phyloP scores from a whole-genome alignment of 257 asterid species.

The Solanum tarapatanum region DNA sequence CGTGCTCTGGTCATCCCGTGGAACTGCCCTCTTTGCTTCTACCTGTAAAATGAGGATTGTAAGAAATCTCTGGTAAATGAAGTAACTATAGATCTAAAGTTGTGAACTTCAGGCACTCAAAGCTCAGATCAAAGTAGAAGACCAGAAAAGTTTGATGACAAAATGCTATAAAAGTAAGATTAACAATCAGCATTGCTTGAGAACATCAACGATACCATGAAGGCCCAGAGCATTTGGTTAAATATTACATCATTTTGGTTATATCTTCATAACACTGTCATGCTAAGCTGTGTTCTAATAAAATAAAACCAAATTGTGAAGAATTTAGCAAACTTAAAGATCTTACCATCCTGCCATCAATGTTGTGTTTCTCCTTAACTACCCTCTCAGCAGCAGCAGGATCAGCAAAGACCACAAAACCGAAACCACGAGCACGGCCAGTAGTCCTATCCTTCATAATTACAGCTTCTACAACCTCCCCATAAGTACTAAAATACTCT shows the following conservation, averaged over 20 bases:
- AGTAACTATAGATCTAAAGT: neutral
- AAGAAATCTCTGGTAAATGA: neutral
- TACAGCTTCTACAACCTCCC: slow-evolving; percentile 15
- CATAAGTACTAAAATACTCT: slow-evolving; percentile 12
- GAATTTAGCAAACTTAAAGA: neutral
- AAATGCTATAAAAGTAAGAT: neutral
- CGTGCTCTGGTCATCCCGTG: slow-evolving; percentile 11
- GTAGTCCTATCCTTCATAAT: slow-evolving; percentile 13
- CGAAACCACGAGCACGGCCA: slow-evolving; percentile 19
- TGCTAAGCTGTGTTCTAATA: neutral
- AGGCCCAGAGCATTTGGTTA: neutral
- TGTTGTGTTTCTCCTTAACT: slow-evolving; percentile 9
- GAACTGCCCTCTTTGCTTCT: slow-evolving; percentile 21
- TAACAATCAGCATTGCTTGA: neutral
- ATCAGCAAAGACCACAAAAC: slow-evolving; percentile 11
- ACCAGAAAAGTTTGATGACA: neutral
- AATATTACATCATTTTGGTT: neutral
- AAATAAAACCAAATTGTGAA: neutral
- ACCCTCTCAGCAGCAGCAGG: slow-evolving; percentile 13
- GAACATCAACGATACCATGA: neutral
- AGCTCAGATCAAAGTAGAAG: neutral
- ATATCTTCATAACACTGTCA: neutral
- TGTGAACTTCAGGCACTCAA: neutral
- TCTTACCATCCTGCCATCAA: slow-evolving; percentile 14
- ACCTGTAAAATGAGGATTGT: slow-evolving; percentile 4